These are phyloP conservation scores for Saprolegnia parasitica DNA, from an alignment of 352 stramenopile genomes.

Conservation along the genomic window DNA sequence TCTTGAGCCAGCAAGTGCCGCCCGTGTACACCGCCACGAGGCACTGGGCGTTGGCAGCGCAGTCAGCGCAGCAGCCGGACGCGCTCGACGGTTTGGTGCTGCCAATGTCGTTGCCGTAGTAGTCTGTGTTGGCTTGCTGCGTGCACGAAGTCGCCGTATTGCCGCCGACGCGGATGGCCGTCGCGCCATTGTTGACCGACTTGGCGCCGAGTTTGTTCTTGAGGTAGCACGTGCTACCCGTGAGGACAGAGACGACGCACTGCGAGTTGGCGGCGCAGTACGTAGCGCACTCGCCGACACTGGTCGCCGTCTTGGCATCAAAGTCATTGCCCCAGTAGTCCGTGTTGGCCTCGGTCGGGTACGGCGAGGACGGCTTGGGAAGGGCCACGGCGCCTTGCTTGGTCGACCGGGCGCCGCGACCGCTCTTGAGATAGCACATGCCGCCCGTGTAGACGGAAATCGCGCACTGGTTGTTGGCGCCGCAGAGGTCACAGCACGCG, in stretches of 20 bases:
- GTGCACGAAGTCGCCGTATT: neutral
- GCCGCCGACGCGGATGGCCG: neutral
- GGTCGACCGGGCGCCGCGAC: neutral
- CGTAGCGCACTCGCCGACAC: constrained; percentile 3
- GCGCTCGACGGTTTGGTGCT: neutral
- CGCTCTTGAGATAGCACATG: constrained; percentile 22
- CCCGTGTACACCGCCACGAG: constrained; percentile 7
- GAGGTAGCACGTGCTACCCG: constrained; percentile 15
- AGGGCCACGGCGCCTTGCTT: neutral
- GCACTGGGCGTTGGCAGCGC: constrained; percentile 10
- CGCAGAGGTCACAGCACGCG: constrained; percentile 6
- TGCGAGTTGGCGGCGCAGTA: constrained; percentile 22
- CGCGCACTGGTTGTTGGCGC: neutral
- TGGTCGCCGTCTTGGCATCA: neutral
- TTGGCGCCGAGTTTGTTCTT: constrained; percentile 18
- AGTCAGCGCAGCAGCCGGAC: constrained; percentile 20
- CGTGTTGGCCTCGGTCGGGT: neutral
- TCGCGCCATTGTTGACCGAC: neutral
- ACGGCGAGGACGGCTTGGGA: neutral
- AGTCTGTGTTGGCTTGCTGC: constrained; percentile 23
- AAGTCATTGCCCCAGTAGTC: constrained; percentile 27
- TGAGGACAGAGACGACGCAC: constrained; percentile 23
- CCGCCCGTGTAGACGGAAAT: constrained; percentile 10
- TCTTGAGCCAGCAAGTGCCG: constrained; percentile 23
- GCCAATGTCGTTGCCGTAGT: constrained; percentile 26